These are phyloP conservation scores for Lathyrus sativus DNA, from an alignment of 306 rosid species.

Conservation along the genomic window DNA sequence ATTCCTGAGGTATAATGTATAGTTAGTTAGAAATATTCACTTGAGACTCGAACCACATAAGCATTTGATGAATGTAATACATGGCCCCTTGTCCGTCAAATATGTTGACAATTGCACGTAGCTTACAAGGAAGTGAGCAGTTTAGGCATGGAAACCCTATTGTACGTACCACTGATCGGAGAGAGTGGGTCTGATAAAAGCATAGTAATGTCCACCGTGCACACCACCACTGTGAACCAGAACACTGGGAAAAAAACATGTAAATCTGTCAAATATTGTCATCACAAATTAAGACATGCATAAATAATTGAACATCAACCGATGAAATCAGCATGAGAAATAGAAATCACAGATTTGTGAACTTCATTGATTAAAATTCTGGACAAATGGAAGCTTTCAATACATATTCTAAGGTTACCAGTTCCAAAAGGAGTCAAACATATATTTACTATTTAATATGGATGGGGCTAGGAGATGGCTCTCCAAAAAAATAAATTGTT, in stretches of 20 bases:
- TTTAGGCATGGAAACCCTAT: slow-evolving; percentile 22
- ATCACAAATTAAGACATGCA: slow-evolving; percentile 3
- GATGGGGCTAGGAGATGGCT: not conserved
- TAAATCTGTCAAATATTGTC: slow-evolving; percentile 35
- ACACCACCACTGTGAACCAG: slow-evolving; percentile 99
- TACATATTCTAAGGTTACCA: slow-evolving; percentile 1
- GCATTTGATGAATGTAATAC: slow-evolving; percentile 10
- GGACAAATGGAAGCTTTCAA: not conserved
- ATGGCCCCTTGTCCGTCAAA: slow-evolving; percentile 8
- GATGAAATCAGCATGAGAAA: slow-evolving; percentile 20
- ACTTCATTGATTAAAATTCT: not conserved
- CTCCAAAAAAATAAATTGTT: not conserved
- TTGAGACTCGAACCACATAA: slow-evolving; percentile 31
- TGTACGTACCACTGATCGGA: slow-evolving; percentile 82
- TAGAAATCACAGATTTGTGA: slow-evolving; percentile 8
- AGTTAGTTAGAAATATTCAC: not conserved
- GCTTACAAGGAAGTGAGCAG: slow-evolving; percentile 20
- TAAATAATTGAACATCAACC: not conserved
- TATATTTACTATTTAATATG: slow-evolving; percentile 5
- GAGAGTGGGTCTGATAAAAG: slow-evolving; percentile 95
- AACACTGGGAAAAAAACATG: slow-evolving; percentile 56
- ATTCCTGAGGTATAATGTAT: not conserved
- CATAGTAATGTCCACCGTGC: slow-evolving; percentile 98
- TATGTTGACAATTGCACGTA: slow-evolving; percentile 16
- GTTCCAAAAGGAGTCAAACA: slow-evolving; percentile 6